These are phyloP conservation scores for Silene coronaria DNA, from an alignment of 179 eudicot genomes.

Conservation along the genomic window DNA sequence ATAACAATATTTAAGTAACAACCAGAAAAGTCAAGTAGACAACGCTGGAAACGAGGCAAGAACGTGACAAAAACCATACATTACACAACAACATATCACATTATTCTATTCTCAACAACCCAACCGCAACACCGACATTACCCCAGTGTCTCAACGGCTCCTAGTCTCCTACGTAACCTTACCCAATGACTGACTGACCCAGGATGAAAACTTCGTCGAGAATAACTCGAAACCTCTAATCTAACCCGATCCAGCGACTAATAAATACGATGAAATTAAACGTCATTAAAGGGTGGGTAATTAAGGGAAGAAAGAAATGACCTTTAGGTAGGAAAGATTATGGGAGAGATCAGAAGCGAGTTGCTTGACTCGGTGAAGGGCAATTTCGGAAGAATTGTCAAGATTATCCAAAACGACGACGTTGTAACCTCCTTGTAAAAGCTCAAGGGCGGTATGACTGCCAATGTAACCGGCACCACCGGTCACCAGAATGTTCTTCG, in stretches of 20 bases:
- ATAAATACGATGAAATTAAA: neutral
- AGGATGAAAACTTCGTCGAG: neutral
- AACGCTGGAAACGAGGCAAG: neutral
- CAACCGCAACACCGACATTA: neutral
- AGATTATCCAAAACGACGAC: slow-evolving; percentile 78
- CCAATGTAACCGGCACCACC: slow-evolving; percentile 99
- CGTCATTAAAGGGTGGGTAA: neutral
- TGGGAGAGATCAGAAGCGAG: slow-evolving; percentile 59
- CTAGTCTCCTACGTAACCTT: neutral
- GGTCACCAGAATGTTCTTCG: slow-evolving; percentile 59
- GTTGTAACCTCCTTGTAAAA: slow-evolving; percentile 60
- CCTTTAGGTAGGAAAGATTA: slow-evolving; percentile 72
- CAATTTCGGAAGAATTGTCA: slow-evolving; percentile 65
- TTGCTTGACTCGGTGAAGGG: slow-evolving; percentile 62
- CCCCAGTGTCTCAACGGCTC: neutral
- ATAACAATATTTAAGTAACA: neutral
- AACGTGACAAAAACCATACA: neutral
- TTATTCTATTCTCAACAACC: neutral
- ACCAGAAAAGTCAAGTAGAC: neutral
- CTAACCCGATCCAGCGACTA: neutral
- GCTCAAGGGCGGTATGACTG: slow-evolving; percentile 78
- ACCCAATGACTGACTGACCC: neutral
- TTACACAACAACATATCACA: neutral
- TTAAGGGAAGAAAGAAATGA: slow-evolving; percentile 12
- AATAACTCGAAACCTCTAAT: neutral